Percentiles rank a stretch among this genome's conserved stretches.
Evolutionary conservation across 1,284 basidiomycete species (phyloP).

Genomic region (Leccinum angustisporum): DNA sequence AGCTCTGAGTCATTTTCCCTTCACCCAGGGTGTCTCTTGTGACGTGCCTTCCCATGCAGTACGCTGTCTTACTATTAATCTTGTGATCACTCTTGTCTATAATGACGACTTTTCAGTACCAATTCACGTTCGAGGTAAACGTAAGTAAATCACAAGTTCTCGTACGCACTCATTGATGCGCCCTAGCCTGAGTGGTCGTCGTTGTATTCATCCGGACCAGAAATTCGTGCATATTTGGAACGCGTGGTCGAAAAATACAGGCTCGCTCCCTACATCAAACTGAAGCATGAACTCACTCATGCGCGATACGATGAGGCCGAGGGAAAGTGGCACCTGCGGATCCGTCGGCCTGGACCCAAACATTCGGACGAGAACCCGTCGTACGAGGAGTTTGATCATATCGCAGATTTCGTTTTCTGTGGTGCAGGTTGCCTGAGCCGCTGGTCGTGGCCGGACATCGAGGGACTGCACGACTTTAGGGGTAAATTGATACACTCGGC

Average conservation of each 20-base stretch:
- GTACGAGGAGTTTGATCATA: conserved; percentile 49
- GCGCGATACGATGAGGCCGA: conserved; percentile 50
- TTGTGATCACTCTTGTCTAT: not conserved
- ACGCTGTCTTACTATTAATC: conserved; percentile 17
- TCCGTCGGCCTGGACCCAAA: conserved; percentile 38
- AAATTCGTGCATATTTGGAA: conserved; percentile 55
- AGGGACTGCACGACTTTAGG: conserved; percentile 50
- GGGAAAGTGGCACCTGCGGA: conserved; percentile 54
- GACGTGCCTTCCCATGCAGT: conserved; percentile 57
- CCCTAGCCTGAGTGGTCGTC: conserved; percentile 54
- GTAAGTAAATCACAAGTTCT: conserved; percentile 25
- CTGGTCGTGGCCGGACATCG: conserved; percentile 61
- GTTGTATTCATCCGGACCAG: conserved; percentile 58
- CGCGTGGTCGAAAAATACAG: conserved; percentile 59
- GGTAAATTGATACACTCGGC: conserved; percentile 58
- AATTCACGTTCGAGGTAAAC: conserved; percentile 57
- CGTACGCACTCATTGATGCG: not conserved
- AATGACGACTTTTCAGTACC: conserved; percentile 43
- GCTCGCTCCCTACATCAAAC: conserved; percentile 51
- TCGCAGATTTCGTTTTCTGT: conserved; percentile 52
- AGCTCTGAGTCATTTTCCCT: not conserved
- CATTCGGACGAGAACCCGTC: conserved; percentile 17
- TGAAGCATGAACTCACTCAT: conserved; percentile 50
- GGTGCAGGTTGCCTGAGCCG: conserved; percentile 50
- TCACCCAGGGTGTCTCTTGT: conserved; percentile 18